phyloP scores from a whole-genome alignment of 2,329 filamentous ascomycete genomes.

The Diaporthe longicolla region DNA sequence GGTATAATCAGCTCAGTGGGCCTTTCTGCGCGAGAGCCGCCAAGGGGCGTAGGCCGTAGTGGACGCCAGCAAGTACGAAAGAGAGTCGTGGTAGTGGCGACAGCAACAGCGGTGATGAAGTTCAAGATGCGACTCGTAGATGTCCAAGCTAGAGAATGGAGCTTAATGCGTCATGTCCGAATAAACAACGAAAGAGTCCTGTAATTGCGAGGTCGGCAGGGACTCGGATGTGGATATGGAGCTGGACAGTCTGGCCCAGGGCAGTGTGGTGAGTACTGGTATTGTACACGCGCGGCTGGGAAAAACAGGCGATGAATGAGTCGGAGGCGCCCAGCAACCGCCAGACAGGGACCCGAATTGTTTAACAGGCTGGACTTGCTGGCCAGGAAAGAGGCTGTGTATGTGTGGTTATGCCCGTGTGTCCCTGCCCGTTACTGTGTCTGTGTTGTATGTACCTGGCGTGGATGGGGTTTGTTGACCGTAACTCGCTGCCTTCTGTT shows the following conservation, averaged over 20 bases:
- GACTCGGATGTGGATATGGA: not conserved
- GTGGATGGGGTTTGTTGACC: slow-evolving; percentile 16
- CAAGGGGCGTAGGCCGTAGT: not conserved
- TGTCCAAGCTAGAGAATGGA: slow-evolving; percentile 2
- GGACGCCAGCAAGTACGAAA: not conserved
- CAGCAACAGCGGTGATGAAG: not conserved
- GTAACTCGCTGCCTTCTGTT: slow-evolving; percentile 16
- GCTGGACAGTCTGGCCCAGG: slow-evolving; percentile 3
- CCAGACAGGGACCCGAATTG: slow-evolving; percentile 12
- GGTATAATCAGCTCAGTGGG: slow-evolving; percentile 35
- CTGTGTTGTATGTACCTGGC: not conserved
- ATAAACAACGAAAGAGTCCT: not conserved
- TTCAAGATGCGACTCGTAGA: not conserved
- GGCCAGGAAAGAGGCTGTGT: slow-evolving; percentile 25
- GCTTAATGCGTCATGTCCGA: slow-evolving; percentile 4
- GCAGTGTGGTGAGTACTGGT: not conserved
- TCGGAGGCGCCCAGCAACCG: slow-evolving; percentile 25
- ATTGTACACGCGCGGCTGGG: slow-evolving; percentile 21
- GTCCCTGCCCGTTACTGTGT: not conserved
- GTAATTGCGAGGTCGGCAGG: slow-evolving; percentile 8
- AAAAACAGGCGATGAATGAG: slow-evolving; percentile 31
- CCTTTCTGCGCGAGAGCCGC: not conserved
- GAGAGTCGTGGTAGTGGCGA: not conserved
- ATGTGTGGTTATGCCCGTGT: slow-evolving; percentile 7
- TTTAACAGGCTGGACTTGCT: slow-evolving; percentile 3